Conservation (phyloP, 805 yeast species). For the Wickerhamomyces alni region DNA sequence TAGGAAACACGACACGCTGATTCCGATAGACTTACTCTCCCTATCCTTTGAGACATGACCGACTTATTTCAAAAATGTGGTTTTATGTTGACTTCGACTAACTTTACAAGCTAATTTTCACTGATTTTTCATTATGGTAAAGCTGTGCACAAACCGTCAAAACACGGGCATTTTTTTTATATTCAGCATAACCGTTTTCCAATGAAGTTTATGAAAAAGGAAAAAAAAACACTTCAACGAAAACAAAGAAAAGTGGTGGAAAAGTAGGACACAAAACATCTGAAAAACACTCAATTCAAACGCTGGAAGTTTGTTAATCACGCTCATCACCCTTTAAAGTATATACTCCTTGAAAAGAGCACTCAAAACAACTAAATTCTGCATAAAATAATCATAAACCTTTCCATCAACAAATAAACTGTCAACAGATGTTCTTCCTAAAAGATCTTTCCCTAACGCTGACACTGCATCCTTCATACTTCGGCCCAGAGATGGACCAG, state of each 20-base stretch:
- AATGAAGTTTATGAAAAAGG: neutral
- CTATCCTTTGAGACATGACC: constrained; percentile 24
- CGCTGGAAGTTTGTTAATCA: constrained; percentile 1
- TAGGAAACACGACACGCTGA: neutral
- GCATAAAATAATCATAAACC: neutral
- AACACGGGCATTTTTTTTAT: neutral
- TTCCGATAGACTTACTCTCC: constrained; percentile 16
- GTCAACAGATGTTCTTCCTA: constrained; percentile 33
- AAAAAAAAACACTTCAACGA: neutral
- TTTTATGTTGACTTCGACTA: neutral
- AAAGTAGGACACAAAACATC: neutral
- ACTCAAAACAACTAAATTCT: too few species aligned
- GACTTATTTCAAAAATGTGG: neutral
- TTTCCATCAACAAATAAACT: neutral
- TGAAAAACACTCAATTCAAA: neutral
- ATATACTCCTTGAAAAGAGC: neutral
- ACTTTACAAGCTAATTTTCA: neutral
- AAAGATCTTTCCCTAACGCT: constrained; percentile 89
- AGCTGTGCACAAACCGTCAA: neutral
- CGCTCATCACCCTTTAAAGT: neutral
- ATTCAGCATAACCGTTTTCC: neutral
- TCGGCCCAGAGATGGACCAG: constrained; percentile 97
- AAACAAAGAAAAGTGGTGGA: neutral
- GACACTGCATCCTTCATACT: constrained; percentile 94
- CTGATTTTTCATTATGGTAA: neutral